phyloP scores from a whole-genome alignment of 352 stramenopile genomes.

The Elongisporangium prolatum region DNA sequence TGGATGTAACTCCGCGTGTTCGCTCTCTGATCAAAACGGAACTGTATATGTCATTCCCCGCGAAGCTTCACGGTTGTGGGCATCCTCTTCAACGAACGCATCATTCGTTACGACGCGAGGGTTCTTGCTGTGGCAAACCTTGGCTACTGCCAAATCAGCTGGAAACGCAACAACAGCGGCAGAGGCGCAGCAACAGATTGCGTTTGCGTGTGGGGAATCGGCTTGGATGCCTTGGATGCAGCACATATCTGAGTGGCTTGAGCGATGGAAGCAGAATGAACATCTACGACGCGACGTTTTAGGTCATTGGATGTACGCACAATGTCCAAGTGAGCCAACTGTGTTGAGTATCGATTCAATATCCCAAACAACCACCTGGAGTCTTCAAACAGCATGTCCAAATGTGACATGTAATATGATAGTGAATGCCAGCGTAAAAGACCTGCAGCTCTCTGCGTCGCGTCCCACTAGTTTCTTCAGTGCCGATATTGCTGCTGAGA shows the following conservation, averaged over 20 bases:
- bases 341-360: conserved; percentile 12
- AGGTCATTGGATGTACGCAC: conserved; percentile 57
- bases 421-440: conserved; percentile 26
- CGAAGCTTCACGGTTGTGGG: conserved; percentile 39
- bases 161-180: conserved; percentile 10
- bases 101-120: conserved; percentile 41
- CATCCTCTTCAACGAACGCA: conserved; percentile 13
- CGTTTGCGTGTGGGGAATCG: conserved; percentile 12
- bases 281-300: conserved; percentile 52
- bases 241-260: conserved; percentile 44
- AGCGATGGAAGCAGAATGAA: conserved; percentile 44
- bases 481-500: conserved; percentile 33
- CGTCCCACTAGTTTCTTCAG: conserved; percentile 45
- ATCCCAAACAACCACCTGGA: background rate
- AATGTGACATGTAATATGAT: conserved; percentile 17
- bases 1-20: conserved; percentile 24
- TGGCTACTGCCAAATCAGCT: conserved; percentile 17
- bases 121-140: conserved; percentile 33
- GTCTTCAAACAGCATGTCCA: too few species aligned
- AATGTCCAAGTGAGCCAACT: conserved; percentile 34
- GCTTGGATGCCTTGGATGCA: conserved; percentile 61
- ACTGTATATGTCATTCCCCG: conserved; percentile 43
- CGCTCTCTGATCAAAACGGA: conserved; percentile 25
- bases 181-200: conserved; percentile 17
- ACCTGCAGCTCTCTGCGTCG: conserved; percentile 36